A percentile compares a stretch with the other conserved stretches of the same genome.
phyloP scores from a whole-genome alignment of 192 early-diverging fungal genomes.

The Coemansia sp. region DNA sequence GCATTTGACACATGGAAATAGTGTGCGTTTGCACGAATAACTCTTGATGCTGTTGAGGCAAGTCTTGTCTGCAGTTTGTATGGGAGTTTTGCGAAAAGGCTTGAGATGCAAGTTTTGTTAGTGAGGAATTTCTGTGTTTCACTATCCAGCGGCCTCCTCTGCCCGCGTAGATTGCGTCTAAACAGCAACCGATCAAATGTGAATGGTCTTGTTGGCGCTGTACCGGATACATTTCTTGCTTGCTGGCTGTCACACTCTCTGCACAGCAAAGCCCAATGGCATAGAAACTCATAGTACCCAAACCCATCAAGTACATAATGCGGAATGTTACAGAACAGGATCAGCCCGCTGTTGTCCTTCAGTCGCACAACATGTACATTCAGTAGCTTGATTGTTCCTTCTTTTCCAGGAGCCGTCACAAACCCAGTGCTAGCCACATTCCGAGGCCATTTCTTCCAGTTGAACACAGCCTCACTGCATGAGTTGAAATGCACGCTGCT shows the following conservation, averaged over 20 bases:
- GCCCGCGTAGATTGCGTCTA: not conserved
- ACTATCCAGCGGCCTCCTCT: conserved; percentile 7
- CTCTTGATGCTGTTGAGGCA: conserved; percentile 1
- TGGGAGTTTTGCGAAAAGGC: conserved; percentile 16
- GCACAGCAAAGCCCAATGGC: conserved; percentile 33
- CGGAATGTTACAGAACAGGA: conserved; percentile 47
- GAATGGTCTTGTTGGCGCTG: not conserved
- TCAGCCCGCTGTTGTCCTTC: conserved; percentile 25
- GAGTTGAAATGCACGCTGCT: conserved; percentile 21
- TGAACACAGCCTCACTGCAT: conserved; percentile 11
- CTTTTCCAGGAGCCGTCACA: conserved; percentile 10
- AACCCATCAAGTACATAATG: conserved; percentile 45
- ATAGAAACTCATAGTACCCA: conserved; percentile 43
- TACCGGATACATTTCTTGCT: not conserved
- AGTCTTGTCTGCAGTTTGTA: conserved; percentile 19
- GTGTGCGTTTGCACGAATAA: conserved; percentile 19
- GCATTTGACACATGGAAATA: conserved; percentile 31
- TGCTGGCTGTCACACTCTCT: not conserved
- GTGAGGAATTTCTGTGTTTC: conserved; percentile 4
- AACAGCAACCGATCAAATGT: conserved; percentile 21
- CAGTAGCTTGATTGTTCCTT: conserved; percentile 26
- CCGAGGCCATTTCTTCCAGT: conserved; percentile 24
- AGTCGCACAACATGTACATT: conserved; percentile 29
- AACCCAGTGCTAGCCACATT: conserved; percentile 29
- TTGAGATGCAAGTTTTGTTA: not conserved